Base-by-base conservation (phyloP, 768 basidiomycete species). In the Lactarius deliciosus region DNA sequence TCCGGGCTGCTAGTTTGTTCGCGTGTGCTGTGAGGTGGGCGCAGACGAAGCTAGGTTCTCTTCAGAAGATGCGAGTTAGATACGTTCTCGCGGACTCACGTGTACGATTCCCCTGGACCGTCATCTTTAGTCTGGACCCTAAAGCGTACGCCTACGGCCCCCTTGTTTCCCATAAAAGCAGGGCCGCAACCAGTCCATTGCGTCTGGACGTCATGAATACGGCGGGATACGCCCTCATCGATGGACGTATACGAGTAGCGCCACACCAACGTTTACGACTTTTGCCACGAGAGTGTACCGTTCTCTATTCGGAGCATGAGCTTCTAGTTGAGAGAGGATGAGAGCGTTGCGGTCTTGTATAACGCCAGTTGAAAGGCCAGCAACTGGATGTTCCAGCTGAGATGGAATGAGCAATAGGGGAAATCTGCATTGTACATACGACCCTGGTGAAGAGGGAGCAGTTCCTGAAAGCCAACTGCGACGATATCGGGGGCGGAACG, bases 381-480 rank as follows among this genome's bases (percentile, higher is more conserved):
- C 85, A 47, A 96, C 92, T 96, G 71, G 13, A 53, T 57, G 28
- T 60, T 9, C 32, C 32, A 20, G 58, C 41, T 59, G 60, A 64
- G 63, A 53, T 57, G 25, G 30, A 60, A 28, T 56, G 32, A 57
- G 43, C 60, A 68, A 62, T 69, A 61, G 47, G 53, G 55, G 45
- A 30, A 67, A 61, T 50, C 25, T 30, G 55, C 16, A 36, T 32
- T 45, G 41, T 30, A 57, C 60, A 54, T 77, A 94, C 91, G 82
- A 68, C 91, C 90, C 47, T 94, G 86, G 74, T 96, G 92, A 3
- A 98, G 81, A 7, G 94, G 95, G 15, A 96, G 81, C 30, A 97
- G 81, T 75, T 98, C 96, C 75, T 98, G 96, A 70, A 97, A 95
- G 2, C 93, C 94, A 61, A 98, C 90, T 7, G 89, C 95, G 50